Evolutionary conservation across 2,329 filamentous ascomycete species (phyloP).

Genomic region (Beauveria asiatica): DNA sequence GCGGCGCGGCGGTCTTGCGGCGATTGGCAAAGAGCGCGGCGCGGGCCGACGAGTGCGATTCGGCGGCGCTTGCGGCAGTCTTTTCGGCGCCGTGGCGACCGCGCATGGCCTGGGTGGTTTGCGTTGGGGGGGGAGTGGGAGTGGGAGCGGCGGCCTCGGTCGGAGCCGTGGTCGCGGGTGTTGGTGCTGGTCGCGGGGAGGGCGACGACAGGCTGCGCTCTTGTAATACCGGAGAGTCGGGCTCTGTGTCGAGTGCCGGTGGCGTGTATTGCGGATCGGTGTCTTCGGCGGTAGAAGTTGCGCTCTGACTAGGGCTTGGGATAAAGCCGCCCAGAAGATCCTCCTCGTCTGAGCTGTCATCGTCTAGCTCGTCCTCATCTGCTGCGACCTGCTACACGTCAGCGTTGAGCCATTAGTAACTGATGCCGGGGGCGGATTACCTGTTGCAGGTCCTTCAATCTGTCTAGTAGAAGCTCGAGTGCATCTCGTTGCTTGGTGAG

Average conservation of each 20-base stretch:
- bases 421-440: slow-evolving; percentile 24
- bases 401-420: slow-evolving; percentile 11
- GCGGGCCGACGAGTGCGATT: slow-evolving; percentile 29
- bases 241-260: slow-evolving; percentile 35
- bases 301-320: slow-evolving; percentile 45
- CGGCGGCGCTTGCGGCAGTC: slow-evolving; percentile 14
- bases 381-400: slow-evolving; percentile 23
- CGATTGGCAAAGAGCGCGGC: slow-evolving; percentile 37
- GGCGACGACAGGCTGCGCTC: slow-evolving; percentile 29
- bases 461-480: slow-evolving; percentile 56
- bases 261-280: slow-evolving; percentile 40
- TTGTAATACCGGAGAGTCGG: slow-evolving; percentile 10
- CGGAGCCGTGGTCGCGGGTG: slow-evolving; percentile 12
- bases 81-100: slow-evolving; percentile 19
- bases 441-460: slow-evolving; percentile 60
- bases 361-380: slow-evolving; percentile 28
- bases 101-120: slow-evolving; percentile 28
- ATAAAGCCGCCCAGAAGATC: slow-evolving; percentile 49
- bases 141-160: slow-evolving; percentile 7
- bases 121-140: slow-evolving; percentile 17
- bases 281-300: slow-evolving; percentile 32
- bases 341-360: slow-evolving; percentile 44
- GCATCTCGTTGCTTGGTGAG: slow-evolving; percentile 56
- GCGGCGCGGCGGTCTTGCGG: slow-evolving; percentile 26
- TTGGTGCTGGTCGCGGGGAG: slow-evolving; percentile 6